Conservation (phyloP, 768 basidiomycete species). For the Royoungia palumana region DNA sequence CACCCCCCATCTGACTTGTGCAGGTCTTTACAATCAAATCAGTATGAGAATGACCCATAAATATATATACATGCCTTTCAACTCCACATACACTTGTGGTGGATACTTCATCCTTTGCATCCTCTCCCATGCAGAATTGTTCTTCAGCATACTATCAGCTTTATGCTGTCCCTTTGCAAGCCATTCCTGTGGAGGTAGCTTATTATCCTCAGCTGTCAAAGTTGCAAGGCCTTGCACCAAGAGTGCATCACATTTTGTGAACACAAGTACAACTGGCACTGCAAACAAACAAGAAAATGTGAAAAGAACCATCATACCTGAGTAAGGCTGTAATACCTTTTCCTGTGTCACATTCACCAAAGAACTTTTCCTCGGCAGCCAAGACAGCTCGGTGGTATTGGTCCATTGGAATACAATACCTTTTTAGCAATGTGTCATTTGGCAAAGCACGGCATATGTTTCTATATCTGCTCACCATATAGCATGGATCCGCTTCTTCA, state of each 20-base stretch:
- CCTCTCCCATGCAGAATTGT: background rate
- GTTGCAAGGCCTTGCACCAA: background rate
- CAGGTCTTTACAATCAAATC: background rate
- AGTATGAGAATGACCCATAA: too few relatives aligned
- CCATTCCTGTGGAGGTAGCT: background rate
- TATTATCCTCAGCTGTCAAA: background rate
- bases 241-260: background rate
- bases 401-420: slow-evolving; percentile 1
- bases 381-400: background rate
- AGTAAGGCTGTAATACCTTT: background rate
- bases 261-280: background rate
- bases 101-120: background rate
- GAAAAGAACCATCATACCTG: too few relatives aligned
- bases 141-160: background rate
- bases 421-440: background rate
- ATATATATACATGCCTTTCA: background rate
- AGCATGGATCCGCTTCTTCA: background rate
- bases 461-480: background rate
- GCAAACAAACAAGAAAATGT: too few relatives aligned
- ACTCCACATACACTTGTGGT: background rate
- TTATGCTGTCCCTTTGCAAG: background rate
- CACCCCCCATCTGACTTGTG: background rate
- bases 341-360: background rate
- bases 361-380: background rate
- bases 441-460: too few relatives aligned